Evolutionary conservation across 805 yeast genomes (phyloP).

Genomic region (Wickerhamiella siamensis): DNA sequence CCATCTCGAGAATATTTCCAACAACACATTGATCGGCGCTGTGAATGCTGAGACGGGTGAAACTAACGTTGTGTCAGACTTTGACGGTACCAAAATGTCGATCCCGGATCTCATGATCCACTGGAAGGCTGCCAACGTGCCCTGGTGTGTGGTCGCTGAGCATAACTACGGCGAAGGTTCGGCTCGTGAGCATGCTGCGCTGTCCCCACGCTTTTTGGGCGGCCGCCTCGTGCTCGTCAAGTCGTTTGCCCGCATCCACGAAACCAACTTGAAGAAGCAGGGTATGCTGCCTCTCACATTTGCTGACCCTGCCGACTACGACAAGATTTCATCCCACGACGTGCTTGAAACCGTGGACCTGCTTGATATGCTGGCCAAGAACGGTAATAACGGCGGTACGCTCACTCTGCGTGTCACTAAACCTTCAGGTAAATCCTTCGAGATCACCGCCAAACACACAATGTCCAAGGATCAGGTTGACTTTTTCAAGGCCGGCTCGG

Average conservation of each 20-base stretch:
- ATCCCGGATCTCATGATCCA: slow-evolving; percentile 95
- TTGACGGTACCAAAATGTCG: slow-evolving; percentile 59
- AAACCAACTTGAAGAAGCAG: slow-evolving; percentile 98
- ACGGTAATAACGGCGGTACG: slow-evolving; percentile 79
- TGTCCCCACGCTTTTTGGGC: slow-evolving; percentile 88
- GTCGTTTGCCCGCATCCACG: slow-evolving; percentile 97
- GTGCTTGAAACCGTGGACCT: slow-evolving; percentile 59
- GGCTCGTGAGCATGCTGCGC: slow-evolving; percentile 97
- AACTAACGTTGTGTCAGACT: slow-evolving; percentile 78
- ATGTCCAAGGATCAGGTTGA: slow-evolving; percentile 94
- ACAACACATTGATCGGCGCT: slow-evolving; percentile 93
- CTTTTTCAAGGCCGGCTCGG: slow-evolving; percentile 95
- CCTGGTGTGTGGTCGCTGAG: slow-evolving; percentile 94
- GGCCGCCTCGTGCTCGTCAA: slow-evolving; percentile 79
- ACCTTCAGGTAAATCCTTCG: slow-evolving; percentile 50
- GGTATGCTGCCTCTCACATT: slow-evolving; percentile 97
- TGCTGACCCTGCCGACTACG: slow-evolving; percentile 77
- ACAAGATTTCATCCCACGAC: slow-evolving; percentile 64
- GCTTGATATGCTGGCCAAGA: slow-evolving; percentile 53
- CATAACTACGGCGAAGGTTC: slow-evolving; percentile 99
- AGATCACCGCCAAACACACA: slow-evolving; percentile 74
- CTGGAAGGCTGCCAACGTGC: slow-evolving; percentile 74
- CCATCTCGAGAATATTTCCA: slow-evolving; percentile 85
- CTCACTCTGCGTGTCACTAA: slow-evolving; percentile 61
- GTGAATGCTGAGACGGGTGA: slow-evolving; percentile 94